Percentiles rank a stretch among this genome's conserved stretches.
Conservation (phyloP, 805 yeast species). For the Metschnikowia sp. region DNA sequence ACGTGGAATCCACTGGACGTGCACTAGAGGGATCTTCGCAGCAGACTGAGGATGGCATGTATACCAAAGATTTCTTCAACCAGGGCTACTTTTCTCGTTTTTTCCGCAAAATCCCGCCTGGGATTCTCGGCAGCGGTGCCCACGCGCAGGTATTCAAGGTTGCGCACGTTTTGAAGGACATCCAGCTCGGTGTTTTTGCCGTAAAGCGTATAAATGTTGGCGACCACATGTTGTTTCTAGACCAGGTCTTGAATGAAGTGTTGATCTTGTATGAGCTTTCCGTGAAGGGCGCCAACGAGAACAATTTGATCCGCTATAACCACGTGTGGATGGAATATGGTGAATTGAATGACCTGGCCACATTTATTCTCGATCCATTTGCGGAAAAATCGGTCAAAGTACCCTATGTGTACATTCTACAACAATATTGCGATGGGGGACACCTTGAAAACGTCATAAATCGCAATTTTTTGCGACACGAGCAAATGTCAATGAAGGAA, state of each 20-base stretch:
- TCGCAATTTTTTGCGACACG: conserved; percentile 22
- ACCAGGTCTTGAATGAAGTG: conserved; percentile 74
- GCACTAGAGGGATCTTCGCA: conserved; percentile 1
- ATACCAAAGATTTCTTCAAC: conserved; percentile 47
- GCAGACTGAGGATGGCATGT: neutral
- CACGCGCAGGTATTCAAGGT: conserved; percentile 83
- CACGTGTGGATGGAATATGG: conserved; percentile 88
- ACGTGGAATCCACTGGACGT: neutral
- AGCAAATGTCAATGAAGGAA: conserved; percentile 24
- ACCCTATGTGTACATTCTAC: conserved; percentile 77
- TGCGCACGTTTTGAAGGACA: conserved; percentile 70
- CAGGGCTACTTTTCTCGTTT: conserved; percentile 80
- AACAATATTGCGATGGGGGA: conserved; percentile 88
- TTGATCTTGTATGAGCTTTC: conserved; percentile 58
- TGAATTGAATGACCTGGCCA: conserved; percentile 46
- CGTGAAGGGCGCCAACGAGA: conserved; percentile 39
- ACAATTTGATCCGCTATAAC: conserved; percentile 75
- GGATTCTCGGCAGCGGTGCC: conserved; percentile 73
- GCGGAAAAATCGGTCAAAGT: conserved; percentile 18
- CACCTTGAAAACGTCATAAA: conserved; percentile 63
- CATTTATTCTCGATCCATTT: conserved; percentile 22
- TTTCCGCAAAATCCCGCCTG: conserved; percentile 54
- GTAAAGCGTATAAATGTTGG: conserved; percentile 84
- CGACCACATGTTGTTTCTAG: conserved; percentile 63
- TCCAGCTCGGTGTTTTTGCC: conserved; percentile 76